Evolutionary conservation across 208 protist species (phyloP).

Genomic region (Herpetomonas samuelpessoai): DNA sequence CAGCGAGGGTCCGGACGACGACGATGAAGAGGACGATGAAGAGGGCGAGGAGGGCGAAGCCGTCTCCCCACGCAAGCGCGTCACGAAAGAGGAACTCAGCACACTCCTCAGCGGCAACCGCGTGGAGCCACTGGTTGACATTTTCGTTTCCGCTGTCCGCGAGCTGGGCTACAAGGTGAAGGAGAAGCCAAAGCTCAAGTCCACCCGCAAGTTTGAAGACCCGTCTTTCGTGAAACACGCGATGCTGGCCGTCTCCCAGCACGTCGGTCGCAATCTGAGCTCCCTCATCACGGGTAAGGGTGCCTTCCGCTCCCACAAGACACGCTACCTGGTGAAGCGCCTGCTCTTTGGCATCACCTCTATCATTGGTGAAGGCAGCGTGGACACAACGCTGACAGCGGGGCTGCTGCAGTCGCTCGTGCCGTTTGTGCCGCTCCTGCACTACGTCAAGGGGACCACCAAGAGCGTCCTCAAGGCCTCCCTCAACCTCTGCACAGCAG

Average conservation of each 20-base stretch:
- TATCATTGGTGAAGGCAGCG: constrained; percentile 55
- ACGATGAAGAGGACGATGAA: constrained; percentile 27
- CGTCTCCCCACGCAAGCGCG: constrained; percentile 24
- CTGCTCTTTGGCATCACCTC: constrained; percentile 63
- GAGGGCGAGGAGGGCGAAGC: constrained; percentile 5
- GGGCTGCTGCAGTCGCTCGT: constrained; percentile 73
- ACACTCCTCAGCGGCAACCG: constrained; percentile 35
- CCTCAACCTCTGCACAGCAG: constrained; percentile 61
- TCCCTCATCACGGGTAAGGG: constrained; percentile 81
- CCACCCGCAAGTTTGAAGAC: constrained; percentile 86
- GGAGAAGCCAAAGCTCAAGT: constrained; percentile 58
- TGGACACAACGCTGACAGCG: constrained; percentile 56
- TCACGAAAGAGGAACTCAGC: constrained; percentile 56
- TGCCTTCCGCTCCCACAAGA: constrained; percentile 73
- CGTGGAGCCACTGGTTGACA: constrained; percentile 57
- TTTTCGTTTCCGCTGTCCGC: constrained; percentile 78
- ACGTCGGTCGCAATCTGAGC: constrained; percentile 55
- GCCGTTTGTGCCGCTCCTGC: constrained; percentile 84
- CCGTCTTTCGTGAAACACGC: constrained; percentile 86
- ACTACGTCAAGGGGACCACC: constrained; percentile 86
- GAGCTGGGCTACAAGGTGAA: constrained; percentile 75
- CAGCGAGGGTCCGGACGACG: constrained; percentile 26
- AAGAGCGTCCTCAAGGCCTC: constrained; percentile 69
- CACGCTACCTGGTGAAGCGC: constrained; percentile 72
- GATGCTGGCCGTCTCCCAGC: constrained; percentile 62